phyloP scores from a whole-genome alignment of 73 alveolate species.

The Breviolum minutum region DNA sequence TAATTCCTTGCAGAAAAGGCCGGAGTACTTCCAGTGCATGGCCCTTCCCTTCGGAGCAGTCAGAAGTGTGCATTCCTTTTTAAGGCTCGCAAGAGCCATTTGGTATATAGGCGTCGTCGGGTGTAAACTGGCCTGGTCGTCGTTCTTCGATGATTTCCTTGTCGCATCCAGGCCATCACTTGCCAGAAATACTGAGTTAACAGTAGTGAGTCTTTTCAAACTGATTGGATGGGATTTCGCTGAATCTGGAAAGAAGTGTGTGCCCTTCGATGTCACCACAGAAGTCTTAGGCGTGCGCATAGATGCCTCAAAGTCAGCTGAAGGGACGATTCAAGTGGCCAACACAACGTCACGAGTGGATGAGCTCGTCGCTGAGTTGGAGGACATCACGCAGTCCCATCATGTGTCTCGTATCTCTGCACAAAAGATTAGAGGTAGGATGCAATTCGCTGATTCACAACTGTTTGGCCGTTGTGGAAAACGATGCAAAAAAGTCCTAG shows the following conservation, averaged over 20 bases:
- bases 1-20: background rate
- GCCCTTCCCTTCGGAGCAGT: constrained; percentile 18
- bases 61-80: background rate
- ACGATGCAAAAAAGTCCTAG: background rate
- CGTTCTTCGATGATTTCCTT: background rate
- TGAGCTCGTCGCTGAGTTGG: background rate
- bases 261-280: background rate
- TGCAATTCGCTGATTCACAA: background rate
- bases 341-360: background rate
- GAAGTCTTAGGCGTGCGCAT: background rate
- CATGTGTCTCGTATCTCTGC: background rate
- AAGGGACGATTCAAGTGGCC: background rate
- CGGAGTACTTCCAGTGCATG: background rate
- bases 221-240: background rate
- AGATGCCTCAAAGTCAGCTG: background rate
- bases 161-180: background rate
- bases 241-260: background rate
- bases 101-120: background rate
- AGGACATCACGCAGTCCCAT: background rate
- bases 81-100: background rate
- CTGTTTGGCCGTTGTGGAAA: background rate
- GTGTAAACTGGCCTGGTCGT: background rate
- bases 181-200: background rate
- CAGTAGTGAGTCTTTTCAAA: background rate
- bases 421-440: background rate